These are phyloP conservation scores for Trichosporon sp. DNA, from an alignment of 1,284 basidiomycete genomes.

Conservation along the genomic window DNA sequence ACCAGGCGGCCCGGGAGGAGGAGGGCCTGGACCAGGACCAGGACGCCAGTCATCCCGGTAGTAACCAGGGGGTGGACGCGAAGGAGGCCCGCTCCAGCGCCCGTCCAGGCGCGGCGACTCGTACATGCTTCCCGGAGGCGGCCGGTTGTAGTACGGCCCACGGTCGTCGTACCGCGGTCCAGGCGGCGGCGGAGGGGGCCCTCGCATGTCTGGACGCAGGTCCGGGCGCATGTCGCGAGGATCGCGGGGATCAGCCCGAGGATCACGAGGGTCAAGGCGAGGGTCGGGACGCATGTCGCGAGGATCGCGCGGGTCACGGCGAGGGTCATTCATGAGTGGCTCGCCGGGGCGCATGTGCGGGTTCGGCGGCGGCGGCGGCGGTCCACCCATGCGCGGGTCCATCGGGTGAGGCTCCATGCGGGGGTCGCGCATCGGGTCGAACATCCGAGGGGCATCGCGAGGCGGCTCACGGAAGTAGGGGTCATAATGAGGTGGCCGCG, in stretches of 20 bases:
- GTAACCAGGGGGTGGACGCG: background rate
- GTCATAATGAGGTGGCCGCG: background rate
- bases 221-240: background rate
- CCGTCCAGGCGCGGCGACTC: background rate
- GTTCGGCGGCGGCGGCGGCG: background rate
- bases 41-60: constrained; percentile 6
- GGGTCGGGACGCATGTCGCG: constrained; percentile 4
- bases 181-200: background rate
- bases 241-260: constrained; percentile 4
- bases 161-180: constrained; percentile 3
- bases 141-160: background rate
- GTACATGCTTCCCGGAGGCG: background rate
- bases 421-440: background rate
- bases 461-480: background rate
- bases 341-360: background rate
- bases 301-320: background rate
- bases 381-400: background rate
- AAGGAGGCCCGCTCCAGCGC: background rate
- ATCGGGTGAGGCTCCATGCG: background rate
- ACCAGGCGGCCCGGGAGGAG: background rate
- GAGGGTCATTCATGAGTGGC: background rate
- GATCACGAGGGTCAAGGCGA: background rate
- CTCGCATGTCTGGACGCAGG: background rate
- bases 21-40: background rate
- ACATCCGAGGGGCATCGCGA: background rate